A percentile compares a stretch with the other conserved stretches of the same genome.
Conservation (phyloP, 75 land plant species). For the Sequoiadendron giganteum region DNA sequence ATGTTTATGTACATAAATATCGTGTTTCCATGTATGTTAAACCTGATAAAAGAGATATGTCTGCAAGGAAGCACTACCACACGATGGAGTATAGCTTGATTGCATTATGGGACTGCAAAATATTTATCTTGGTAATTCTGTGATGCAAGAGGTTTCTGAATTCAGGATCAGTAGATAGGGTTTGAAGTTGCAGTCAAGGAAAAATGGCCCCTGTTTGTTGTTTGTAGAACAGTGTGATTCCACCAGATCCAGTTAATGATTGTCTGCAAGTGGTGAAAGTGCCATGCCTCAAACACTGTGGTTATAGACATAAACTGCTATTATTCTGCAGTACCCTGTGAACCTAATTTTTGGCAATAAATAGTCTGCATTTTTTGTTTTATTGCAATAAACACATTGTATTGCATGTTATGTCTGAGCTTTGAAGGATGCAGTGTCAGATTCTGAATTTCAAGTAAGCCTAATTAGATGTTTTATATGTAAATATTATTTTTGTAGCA, state of each 20-base stretch:
- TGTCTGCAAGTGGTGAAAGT: not conserved
- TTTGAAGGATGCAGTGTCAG: not conserved
- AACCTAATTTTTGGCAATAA: not conserved
- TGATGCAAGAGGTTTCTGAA: not conserved
- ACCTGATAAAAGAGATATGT: no score
- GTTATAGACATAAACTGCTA: not conserved
- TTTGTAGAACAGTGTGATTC: not conserved
- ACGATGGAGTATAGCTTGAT: no score
- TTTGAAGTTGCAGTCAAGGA: not conserved
- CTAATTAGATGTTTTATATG: not conserved
- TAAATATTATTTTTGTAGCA: slow-evolving; percentile 55
- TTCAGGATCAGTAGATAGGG: not conserved
- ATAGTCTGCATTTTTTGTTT: not conserved
- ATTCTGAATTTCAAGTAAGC: not conserved
- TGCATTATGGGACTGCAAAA: not conserved
- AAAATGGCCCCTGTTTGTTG: not conserved
- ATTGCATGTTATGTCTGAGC: not conserved
- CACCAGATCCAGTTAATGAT: not conserved
- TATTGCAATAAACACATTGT: not conserved
- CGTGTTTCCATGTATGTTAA: not conserved
- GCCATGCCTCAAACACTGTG: not conserved
- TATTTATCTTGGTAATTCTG: not conserved
- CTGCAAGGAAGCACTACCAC: no score
- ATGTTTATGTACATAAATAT: not conserved
- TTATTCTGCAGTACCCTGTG: not conserved